phyloP scores from a whole-genome alignment of 2,329 filamentous ascomycete genomes.

The Aspergillus luchuensis region DNA sequence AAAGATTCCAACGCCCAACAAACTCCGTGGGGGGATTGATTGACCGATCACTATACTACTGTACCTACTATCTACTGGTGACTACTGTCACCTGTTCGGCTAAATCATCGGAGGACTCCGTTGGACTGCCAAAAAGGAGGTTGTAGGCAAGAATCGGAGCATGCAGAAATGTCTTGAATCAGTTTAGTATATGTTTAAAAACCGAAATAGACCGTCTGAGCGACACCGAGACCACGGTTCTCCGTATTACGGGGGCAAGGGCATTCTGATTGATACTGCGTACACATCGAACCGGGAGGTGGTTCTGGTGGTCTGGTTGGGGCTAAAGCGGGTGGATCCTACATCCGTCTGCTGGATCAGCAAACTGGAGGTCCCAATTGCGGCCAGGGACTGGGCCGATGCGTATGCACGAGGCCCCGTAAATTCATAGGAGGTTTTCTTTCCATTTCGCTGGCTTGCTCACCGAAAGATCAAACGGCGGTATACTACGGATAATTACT shows the following conservation, averaged over 20 bases:
- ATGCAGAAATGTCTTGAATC: neutral
- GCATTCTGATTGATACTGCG: too few relatives aligned
- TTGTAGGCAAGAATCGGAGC: neutral
- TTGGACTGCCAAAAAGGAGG: neutral
- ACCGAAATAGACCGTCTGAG: neutral
- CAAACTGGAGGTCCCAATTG: constrained; percentile 3
- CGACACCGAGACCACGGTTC: neutral
- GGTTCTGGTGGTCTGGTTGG: constrained; percentile 6
- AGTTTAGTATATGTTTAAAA: neutral
- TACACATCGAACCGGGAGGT: constrained; percentile 1
- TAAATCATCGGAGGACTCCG: neutral
- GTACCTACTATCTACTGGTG: neutral
- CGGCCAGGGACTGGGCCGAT: constrained; percentile 8
- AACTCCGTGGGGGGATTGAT: neutral
- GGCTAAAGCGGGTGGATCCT: constrained; percentile 6
- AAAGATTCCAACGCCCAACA: neutral
- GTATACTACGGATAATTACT: neutral
- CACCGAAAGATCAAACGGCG: constrained; percentile 11
- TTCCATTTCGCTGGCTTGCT: neutral
- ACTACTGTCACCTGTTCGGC: neutral
- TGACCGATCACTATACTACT: neutral
- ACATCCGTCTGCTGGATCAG: constrained; percentile 1
- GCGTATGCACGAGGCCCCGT: constrained; percentile 7
- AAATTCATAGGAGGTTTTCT: neutral
- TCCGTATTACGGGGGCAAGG: constrained; percentile 1